Evolutionary conservation across 2,329 filamentous ascomycete genomes (phyloP).

Genomic region (Cadophora sp.): DNA sequence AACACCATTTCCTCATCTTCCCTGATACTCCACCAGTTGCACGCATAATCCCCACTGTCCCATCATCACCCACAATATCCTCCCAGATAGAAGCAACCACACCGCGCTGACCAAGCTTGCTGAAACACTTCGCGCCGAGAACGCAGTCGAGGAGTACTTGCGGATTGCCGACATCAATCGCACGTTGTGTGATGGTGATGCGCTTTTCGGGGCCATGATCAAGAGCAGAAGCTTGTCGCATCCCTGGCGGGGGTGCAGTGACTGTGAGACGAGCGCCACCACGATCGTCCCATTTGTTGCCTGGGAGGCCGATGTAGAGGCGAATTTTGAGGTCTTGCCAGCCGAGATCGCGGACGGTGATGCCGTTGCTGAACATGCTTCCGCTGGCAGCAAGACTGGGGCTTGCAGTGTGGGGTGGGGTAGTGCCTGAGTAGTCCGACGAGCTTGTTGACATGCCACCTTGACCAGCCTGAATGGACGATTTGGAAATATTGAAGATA

Average conservation of each 20-base stretch:
- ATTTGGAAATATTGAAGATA: constrained; percentile 83
- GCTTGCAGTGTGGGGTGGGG: constrained; percentile 42
- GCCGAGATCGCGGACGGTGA: constrained; percentile 58
- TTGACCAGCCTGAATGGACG: constrained; percentile 66
- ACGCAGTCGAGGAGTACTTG: constrained; percentile 35
- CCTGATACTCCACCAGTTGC: constrained; percentile 39
- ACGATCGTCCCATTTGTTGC: constrained; percentile 89
- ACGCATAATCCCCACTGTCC: constrained; percentile 35
- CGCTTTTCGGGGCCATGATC: constrained; percentile 81
- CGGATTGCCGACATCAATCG: constrained; percentile 16
- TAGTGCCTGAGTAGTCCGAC: constrained; percentile 59
- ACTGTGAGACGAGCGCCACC: constrained; percentile 86
- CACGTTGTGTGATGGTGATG: constrained; percentile 50
- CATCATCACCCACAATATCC: constrained; percentile 39
- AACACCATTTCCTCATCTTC: constrained; percentile 39
- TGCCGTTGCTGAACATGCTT: constrained; percentile 47
- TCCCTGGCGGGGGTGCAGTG: constrained; percentile 72
- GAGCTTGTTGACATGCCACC: constrained; percentile 42
- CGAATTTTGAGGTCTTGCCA: constrained; percentile 85
- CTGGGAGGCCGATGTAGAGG: constrained; percentile 78
- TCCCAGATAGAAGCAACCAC: constrained; percentile 40
- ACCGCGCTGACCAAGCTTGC: constrained; percentile 35
- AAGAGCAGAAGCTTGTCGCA: constrained; percentile 63
- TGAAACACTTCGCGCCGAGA: constrained; percentile 36
- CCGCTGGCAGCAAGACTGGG: constrained; percentile 37